Evolutionary conservation across 768 basidiomycete genomes (phyloP), one percentile per base, ranked within the genome.

Genomic region (Amanita subjunquillea): DNA sequence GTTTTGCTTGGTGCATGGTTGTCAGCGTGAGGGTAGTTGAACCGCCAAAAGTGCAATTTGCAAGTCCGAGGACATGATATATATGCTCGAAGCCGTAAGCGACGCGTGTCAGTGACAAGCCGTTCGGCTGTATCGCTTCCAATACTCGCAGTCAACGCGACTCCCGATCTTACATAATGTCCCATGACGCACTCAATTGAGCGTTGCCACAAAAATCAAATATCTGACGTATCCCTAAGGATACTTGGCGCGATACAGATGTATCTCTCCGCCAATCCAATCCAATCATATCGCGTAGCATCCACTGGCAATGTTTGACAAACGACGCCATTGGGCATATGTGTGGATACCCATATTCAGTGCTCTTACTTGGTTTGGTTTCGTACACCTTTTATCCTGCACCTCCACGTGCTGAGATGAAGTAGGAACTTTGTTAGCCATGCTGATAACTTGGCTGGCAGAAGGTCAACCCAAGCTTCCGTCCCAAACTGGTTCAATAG

Each of bases 361-460:
- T 4, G 72, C 82, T 0, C 69, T 79, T 54, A 73, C 85, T 39
- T 90, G 87, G 87, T 85, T 81, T 57, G 70, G 79, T 74, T 56
- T 10, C 49, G 76, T 70, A 8, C 5, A 7, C 22, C 8, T 17
- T 17, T 23, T 25, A 27, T 36, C 4, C 22, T 42, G 3, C 29
- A 38, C 17, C 6, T 23, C 37, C 6, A 25, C 15, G 38, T 47
- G 15, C 45, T 46, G 5, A 54, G 22, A 20, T 15, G 20, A 36
- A 9, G 43, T 47, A 76, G 79, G 70, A 17, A 85, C 77, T 10
- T 69, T 90, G 7, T 74, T 82, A 46, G 74, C 85, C 1, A 79
- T 90, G 78, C 66, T 90, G 29, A 75, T 87, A 51, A 79, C 79
- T 27, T 90, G 85, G 85, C 71, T 82, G 22, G 79, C 78, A 7